Evolutionary conservation across 352 stramenopile species (phyloP).

Genomic region (Pythium brassicae): DNA sequence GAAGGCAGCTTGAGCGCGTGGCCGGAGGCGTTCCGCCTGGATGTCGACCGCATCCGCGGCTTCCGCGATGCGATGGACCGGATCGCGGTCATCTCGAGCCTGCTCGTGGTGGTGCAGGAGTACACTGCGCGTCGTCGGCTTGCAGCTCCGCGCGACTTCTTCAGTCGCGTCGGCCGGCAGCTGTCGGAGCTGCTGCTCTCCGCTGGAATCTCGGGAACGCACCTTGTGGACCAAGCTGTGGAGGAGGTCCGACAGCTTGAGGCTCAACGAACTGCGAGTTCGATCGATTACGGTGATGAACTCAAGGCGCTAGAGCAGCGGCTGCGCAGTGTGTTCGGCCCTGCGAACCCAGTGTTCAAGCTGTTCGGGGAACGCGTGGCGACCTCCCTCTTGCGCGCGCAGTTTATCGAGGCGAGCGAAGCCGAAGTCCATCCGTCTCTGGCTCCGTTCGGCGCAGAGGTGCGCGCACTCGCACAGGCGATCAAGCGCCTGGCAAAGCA

Average conservation of each 20-base stretch:
- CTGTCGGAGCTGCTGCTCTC: constrained; percentile 43
- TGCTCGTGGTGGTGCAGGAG: constrained; percentile 60
- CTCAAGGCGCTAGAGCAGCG: constrained; percentile 35
- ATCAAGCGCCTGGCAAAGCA: constrained; percentile 51
- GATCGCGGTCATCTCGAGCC: constrained; percentile 46
- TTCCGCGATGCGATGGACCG: constrained; percentile 55
- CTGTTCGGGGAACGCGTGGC: constrained; percentile 47
- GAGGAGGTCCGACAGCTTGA: constrained; percentile 29
- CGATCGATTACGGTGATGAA: constrained; percentile 12
- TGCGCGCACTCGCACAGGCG: constrained; percentile 24
- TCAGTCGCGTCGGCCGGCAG: constrained; percentile 22
- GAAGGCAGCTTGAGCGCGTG: constrained; percentile 36
- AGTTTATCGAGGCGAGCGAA: constrained; percentile 15
- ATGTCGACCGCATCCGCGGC: constrained; percentile 46
- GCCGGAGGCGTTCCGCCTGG: constrained; percentile 64
- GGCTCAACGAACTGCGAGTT: constrained; percentile 7
- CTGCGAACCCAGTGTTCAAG: constrained; percentile 49
- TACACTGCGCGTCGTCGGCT: constrained; percentile 32
- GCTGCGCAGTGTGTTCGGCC: constrained; percentile 35
- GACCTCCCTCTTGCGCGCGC: constrained; percentile 22
- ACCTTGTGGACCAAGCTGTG: constrained; percentile 50
- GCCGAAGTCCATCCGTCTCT: constrained; percentile 46
- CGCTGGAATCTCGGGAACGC: constrained; percentile 32
- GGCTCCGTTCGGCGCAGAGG: constrained; percentile 36
- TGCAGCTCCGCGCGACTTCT: constrained; percentile 22